Percentiles rank a stretch among this genome's conserved stretches.
phyloP scores from a whole-genome alignment of 306 rosid genomes.

The Begonia loranthoides region DNA sequence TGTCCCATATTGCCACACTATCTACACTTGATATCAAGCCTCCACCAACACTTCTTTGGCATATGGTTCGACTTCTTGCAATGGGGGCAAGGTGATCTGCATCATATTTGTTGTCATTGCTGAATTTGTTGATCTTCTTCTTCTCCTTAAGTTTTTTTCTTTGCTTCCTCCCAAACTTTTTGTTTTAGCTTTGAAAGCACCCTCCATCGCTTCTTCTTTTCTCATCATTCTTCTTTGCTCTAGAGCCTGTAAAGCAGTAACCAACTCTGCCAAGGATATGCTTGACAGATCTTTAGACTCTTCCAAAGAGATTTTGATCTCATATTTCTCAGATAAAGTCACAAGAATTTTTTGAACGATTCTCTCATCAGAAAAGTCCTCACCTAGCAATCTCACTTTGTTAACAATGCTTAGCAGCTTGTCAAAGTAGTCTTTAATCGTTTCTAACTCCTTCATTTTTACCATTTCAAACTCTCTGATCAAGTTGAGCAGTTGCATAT shows the following conservation, averaged over 20 bases:
- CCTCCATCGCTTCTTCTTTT: background rate
- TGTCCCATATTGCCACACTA: background rate
- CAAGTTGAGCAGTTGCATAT: background rate
- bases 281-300: background rate
- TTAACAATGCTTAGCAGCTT: background rate
- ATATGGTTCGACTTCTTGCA: slow-evolving; percentile 3
- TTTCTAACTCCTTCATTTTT: background rate
- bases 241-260: background rate
- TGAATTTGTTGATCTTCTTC: background rate
- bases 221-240: background rate
- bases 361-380: background rate
- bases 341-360: background rate
- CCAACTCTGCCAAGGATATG: background rate
- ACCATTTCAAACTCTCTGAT: background rate
- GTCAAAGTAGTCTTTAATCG: background rate
- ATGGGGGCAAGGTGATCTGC: background rate
- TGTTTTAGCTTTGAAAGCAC: background rate
- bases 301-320: background rate
- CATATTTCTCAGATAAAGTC: background rate
- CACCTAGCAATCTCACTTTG: background rate
- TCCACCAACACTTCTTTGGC: background rate
- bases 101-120: background rate
- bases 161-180: background rate
- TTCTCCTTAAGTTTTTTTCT: background rate
- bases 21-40: background rate